Evolutionary conservation across 1,284 basidiomycete species (phyloP), one percentile per base, ranked within the genome.

Genomic region (Irpex lacteus): DNA sequence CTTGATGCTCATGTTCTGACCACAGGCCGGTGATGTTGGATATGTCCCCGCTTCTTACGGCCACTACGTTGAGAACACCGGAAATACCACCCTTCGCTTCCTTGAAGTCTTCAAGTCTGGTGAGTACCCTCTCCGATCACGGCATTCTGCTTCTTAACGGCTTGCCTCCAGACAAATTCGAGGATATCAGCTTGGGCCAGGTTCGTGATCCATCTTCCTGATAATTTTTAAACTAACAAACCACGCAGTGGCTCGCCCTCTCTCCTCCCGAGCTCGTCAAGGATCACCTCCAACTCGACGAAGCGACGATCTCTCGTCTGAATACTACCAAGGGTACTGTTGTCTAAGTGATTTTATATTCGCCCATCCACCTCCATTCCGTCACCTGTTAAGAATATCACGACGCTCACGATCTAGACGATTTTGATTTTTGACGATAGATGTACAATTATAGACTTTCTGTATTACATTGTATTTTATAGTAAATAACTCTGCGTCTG

Each of bases 51-150:
- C 82, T 26, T 78, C 81, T 1, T 83, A 81, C 72, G 85, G 85
- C 5, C 88, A 89, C 71, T 90, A 89, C 68, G 81, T 90, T 15
- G 87, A 90, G 75, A 89, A 89, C 70, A 85, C 79, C 18, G 87
- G 87, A 15, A 85, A 88, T 68, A 82, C 82, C 4, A 86, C 87
- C 0, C 71, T 90, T 36, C 77, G 76, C 64, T 89, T 81, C 75
- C 77, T 90, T 49, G 88, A 90, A 70, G 84, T 90, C 54, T 88
- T 89, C 76, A 85, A 83, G 60, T 78, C 85, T 0, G 77, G 83
- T 81, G 73, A 59, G 73, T 54, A 19, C n/a, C 21, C 26, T 54
- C 59, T n/a, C 59, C 38, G 7, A 6, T 50, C 34, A 26, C 26
- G 2, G 26, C 26, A 26, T 26, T 5, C 19, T 18, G 60, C 32